phyloP scores from a whole-genome alignment of 495 filamentous ascomycete genomes.

The Neurospora intermedia region DNA sequence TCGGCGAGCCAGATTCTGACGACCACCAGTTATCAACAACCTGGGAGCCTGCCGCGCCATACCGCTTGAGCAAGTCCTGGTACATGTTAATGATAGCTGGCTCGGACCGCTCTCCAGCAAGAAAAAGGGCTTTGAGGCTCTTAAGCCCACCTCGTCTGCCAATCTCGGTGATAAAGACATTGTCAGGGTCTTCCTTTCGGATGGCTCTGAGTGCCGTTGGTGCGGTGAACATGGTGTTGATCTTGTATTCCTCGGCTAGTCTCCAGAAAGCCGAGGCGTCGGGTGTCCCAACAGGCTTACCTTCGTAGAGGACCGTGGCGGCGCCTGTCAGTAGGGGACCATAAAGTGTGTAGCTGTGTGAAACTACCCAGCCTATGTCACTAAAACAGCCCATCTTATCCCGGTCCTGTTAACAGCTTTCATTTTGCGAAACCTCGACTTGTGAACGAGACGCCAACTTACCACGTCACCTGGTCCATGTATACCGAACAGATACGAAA shows the following conservation, averaged over 20 bases:
- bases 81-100: constrained; percentile 76
- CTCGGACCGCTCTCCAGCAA: constrained; percentile 84
- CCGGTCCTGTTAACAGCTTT: not conserved
- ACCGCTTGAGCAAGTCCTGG: constrained; percentile 53
- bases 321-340: constrained; percentile 66
- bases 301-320: constrained; percentile 81
- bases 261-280: constrained; percentile 83
- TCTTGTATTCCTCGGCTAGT: constrained; percentile 71
- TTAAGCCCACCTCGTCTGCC: constrained; percentile 57
- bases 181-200: constrained; percentile 70
- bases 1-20: constrained; percentile 82
- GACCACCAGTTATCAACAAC: constrained; percentile 98
- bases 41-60: constrained; percentile 50
- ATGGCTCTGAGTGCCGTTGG: constrained; percentile 83
- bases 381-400: constrained; percentile 28
- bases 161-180: constrained; percentile 47
- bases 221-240: constrained; percentile 75
- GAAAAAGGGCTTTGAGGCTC: constrained; percentile 61
- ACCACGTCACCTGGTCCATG: constrained; percentile 67
- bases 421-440: not conserved
- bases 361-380: constrained; percentile 82
- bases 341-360: constrained; percentile 79
- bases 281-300: constrained; percentile 84
- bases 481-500: constrained; percentile 69
- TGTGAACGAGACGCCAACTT: constrained; percentile 8